Evolutionary conservation across 83 land plant genomes (phyloP).

Genomic region (Picea abies): DNA sequence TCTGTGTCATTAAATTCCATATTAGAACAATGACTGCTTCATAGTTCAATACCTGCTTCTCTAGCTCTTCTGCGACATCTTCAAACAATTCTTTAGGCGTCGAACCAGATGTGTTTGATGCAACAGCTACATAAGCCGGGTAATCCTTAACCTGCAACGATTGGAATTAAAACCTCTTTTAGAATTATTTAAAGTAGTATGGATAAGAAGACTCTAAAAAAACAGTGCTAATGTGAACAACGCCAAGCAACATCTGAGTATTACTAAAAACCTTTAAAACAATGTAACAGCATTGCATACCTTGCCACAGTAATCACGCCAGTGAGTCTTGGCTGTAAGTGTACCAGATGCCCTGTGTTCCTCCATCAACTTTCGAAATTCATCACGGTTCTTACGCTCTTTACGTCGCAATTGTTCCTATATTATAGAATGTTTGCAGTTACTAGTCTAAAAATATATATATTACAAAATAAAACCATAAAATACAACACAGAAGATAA

Average conservation of each 20-base stretch:
- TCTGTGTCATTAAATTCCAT: not conserved
- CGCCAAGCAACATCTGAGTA: not conserved
- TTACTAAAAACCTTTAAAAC: not conserved
- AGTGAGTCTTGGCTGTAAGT: slow-evolving; percentile 72
- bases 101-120: slow-evolving; percentile 84
- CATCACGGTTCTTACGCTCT: slow-evolving; percentile 97
- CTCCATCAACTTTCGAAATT: slow-evolving; percentile 89
- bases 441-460: not conserved
- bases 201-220: not conserved
- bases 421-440: not conserved
- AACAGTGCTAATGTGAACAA: slow-evolving; percentile 1
- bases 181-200: not conserved
- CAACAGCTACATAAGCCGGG: slow-evolving; percentile 70
- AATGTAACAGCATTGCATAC: slow-evolving; percentile 25
- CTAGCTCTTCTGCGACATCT: slow-evolving; percentile 83
- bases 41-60: slow-evolving; percentile 61
- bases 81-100: slow-evolving; percentile 97
- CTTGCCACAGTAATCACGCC: slow-evolving; percentile 93
- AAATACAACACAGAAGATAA: not conserved
- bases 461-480: not conserved
- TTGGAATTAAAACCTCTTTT: not conserved
- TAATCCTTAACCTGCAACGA: slow-evolving; percentile 74
- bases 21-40: not conserved
- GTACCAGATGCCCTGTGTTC: slow-evolving; percentile 75
- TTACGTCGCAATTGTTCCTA: slow-evolving; percentile 85